A percentile compares a stretch with the other conserved stretches of the same genome.
phyloP scores from a whole-genome alignment of 2,329 filamentous ascomycete species.

The Fusarium sublunatum region DNA sequence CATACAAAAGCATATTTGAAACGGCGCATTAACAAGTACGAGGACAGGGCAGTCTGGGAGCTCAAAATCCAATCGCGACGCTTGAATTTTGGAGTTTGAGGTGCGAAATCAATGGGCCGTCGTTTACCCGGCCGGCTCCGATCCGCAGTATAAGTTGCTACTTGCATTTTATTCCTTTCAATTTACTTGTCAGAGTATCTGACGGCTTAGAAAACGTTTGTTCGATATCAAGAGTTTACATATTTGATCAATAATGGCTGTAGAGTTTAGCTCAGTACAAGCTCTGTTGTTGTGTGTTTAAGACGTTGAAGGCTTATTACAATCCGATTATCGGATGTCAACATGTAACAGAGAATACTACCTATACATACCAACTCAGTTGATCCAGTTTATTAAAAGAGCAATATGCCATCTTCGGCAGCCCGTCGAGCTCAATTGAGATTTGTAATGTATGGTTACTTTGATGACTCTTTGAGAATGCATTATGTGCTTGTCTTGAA shows the following conservation, averaged over 20 bases:
- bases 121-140: constrained; percentile 36
- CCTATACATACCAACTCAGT: too few relatives aligned
- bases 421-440: not conserved
- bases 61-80: constrained; percentile 39
- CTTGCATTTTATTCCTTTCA: not conserved
- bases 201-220: too few relatives aligned
- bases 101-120: constrained; percentile 29
- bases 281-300: not conserved
- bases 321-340: not conserved
- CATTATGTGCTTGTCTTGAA: not conserved
- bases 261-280: not conserved
- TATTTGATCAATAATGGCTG: not conserved
- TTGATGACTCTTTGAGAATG: too few relatives aligned
- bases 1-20: constrained; percentile 46
- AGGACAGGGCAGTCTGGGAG: constrained; percentile 29
- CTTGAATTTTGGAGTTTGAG: constrained; percentile 43
- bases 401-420: too few relatives aligned
- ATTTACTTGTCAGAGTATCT: not conserved
- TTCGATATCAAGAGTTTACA: too few relatives aligned
- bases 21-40: constrained; percentile 23
- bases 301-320: not conserved
- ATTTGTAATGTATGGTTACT: not conserved
- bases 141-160: not conserved
- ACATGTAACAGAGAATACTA: too few relatives aligned
- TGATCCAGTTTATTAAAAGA: too few relatives aligned